A percentile compares a stretch with the other conserved stretches of the same genome.
phyloP scores from a whole-genome alignment of 164 flowering plant species.

The Stephania cephalantha region DNA sequence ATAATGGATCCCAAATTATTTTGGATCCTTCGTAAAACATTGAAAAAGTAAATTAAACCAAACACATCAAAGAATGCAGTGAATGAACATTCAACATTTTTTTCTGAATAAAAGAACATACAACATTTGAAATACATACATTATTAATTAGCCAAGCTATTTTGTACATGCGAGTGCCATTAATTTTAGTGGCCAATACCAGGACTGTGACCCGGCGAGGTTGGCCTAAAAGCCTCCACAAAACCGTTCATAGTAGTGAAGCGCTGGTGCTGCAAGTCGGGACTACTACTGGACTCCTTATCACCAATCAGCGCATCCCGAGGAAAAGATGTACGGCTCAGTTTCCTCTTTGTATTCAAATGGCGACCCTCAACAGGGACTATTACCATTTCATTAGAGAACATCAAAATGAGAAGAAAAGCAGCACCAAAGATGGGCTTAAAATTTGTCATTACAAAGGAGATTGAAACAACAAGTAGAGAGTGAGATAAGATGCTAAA shows the following conservation, averaged over 20 bases:
- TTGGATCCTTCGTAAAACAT: no score
- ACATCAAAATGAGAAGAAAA: conserved; percentile 17
- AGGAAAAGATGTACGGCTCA: not conserved
- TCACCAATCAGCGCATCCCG: not conserved
- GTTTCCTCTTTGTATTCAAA: conserved; percentile 11
- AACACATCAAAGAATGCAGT: no score
- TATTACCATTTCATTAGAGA: conserved; percentile 15
- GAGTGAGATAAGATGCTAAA: not conserved
- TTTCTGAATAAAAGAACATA: no score
- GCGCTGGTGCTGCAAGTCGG: not conserved
- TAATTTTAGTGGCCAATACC: conserved; percentile 7
- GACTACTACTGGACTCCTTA: not conserved
- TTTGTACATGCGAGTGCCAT: not conserved
- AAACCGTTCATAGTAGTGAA: conserved; percentile 1
- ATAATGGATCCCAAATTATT: no score
- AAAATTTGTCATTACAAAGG: conserved; percentile 4
- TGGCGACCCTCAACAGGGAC: conserved; percentile 25
- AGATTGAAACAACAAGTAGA: conserved; percentile 1
- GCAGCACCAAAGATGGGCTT: conserved; percentile 11
- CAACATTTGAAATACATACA: not conserved
- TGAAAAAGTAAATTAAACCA: no score
- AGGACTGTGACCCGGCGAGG: conserved; percentile 10
- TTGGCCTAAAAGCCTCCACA: conserved; percentile 11
- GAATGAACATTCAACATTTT: no score
- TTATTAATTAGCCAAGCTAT: not conserved